These are phyloP conservation scores for Knoxdaviesia capensis DNA, from an alignment of 2,329 filamentous ascomycete species.

Conservation along the genomic window DNA sequence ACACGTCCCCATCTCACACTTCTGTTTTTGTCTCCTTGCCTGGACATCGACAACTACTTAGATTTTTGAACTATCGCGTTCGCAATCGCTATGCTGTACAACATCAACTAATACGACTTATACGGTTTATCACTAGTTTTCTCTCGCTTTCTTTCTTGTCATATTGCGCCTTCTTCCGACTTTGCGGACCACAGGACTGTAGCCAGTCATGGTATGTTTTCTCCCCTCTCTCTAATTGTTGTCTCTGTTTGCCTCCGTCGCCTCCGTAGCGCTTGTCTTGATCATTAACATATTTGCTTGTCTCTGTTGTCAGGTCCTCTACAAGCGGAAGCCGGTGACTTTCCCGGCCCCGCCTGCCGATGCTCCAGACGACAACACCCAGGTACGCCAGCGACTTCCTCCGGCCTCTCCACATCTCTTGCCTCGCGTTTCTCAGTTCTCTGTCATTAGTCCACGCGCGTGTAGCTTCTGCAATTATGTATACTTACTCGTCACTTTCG, in stretches of 20 bases:
- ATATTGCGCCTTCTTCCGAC: too few relatives aligned
- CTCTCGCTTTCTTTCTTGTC: too few relatives aligned
- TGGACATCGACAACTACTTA: background rate
- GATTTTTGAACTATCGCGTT: background rate
- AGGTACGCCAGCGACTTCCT: constrained; percentile 35
- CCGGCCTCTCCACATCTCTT: constrained; percentile 2
- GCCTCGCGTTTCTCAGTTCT: background rate
- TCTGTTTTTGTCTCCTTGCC: background rate
- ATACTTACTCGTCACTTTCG: constrained; percentile 6
- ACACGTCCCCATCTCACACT: too few relatives aligned
- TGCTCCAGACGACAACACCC: constrained; percentile 61
- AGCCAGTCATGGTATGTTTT: too few relatives aligned
- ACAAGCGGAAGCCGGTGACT: constrained; percentile 87
- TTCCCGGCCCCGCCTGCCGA: constrained; percentile 45
- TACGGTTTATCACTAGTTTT: too few relatives aligned
- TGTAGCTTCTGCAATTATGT: background rate
- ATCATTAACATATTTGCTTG: constrained; percentile 4
- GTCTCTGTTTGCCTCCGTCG: too few relatives aligned
- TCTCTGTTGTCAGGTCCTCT: constrained; percentile 49
- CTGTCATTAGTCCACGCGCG: too few relatives aligned
- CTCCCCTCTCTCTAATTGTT: too few relatives aligned
- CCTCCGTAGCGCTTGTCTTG: too few relatives aligned
- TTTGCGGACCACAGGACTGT: too few relatives aligned
- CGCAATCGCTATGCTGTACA: background rate
- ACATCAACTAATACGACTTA: too few relatives aligned